phyloP scores from a whole-genome alignment of 2,329 filamentous ascomycete genomes.

The Hirsutella minnesotensis region DNA sequence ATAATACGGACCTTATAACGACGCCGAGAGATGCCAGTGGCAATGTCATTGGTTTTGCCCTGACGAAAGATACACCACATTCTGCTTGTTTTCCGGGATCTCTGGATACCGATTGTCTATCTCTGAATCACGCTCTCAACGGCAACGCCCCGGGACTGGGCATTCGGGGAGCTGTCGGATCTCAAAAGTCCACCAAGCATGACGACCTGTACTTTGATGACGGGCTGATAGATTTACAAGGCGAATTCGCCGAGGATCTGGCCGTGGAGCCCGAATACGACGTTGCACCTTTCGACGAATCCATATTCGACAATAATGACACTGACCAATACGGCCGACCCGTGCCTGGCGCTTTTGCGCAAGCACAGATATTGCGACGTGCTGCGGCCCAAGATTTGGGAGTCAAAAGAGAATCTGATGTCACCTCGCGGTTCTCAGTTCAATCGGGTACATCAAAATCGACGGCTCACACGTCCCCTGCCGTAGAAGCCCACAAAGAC shows the following conservation, averaged over 20 bases:
- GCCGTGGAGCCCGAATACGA: conserved; percentile 32
- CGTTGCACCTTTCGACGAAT: conserved; percentile 54
- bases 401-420: conserved; percentile 33
- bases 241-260: conserved; percentile 34
- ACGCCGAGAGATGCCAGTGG: conserved; percentile 46
- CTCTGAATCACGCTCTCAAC: conserved; percentile 4
- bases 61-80: conserved; percentile 32
- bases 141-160: conserved; percentile 24
- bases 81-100: conserved; percentile 6
- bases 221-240: conserved; percentile 39
- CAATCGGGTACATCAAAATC: conserved; percentile 32
- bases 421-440: conserved; percentile 31
- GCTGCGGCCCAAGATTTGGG: conserved; percentile 13
- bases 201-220: conserved; percentile 65
- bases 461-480: conserved; percentile 41
- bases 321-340: conserved; percentile 51
- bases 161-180: conserved; percentile 20
- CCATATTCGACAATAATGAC: conserved; percentile 58
- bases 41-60: conserved; percentile 44
- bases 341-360: conserved; percentile 45
- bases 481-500: conserved; percentile 13
- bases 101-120: background rate
- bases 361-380: conserved; percentile 35
- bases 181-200: conserved; percentile 27
- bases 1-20: conserved; percentile 29